Evolutionary conservation across 768 basidiomycete genomes (phyloP).

Genomic region (Lactarius tabidus): DNA sequence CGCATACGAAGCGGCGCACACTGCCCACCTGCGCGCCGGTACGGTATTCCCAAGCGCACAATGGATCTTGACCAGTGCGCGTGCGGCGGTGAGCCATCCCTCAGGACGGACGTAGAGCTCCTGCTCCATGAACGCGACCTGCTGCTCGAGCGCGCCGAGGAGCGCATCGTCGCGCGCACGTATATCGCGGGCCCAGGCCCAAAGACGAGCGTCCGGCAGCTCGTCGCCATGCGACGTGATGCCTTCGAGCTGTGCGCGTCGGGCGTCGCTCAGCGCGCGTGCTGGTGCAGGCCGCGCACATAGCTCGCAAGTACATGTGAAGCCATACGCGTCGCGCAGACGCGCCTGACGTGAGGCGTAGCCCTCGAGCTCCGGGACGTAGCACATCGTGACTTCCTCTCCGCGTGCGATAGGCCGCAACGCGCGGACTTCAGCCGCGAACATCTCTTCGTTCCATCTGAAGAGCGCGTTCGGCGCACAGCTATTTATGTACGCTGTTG

Average conservation of each 20-base stretch:
- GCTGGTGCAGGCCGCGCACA: conserved; percentile 28
- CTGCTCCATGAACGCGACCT: conserved; percentile 4
- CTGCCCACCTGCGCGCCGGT: conserved; percentile 13
- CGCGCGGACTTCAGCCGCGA: conserved; percentile 33
- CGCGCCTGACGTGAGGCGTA: conserved; percentile 28
- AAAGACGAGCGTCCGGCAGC: conserved; percentile 1
- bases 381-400: conserved; percentile 36
- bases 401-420: conserved; percentile 32
- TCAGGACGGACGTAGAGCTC: conserved; percentile 8
- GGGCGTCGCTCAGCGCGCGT: conserved; percentile 20
- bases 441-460: conserved; percentile 29
- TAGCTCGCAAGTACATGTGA: conserved; percentile 36
- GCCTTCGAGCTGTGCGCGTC: conserved; percentile 17
- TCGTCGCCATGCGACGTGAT: conserved; percentile 11
- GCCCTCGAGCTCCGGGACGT: conserved; percentile 23
- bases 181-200: conserved; percentile 10
- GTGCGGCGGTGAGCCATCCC: conserved; percentile 12
- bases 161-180: conserved; percentile 4
- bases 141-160: neutral
- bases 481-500: conserved; percentile 8
- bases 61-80: conserved; percentile 6
- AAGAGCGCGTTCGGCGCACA: conserved; percentile 26
- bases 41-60: conserved; percentile 9
- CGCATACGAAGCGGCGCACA: conserved; percentile 14
- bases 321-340: conserved; percentile 31